Evolutionary conservation across 495 filamentous ascomycete species (phyloP), one percentile per base, ranked within the genome.

Genomic region (Talaromyces ruber): DNA sequence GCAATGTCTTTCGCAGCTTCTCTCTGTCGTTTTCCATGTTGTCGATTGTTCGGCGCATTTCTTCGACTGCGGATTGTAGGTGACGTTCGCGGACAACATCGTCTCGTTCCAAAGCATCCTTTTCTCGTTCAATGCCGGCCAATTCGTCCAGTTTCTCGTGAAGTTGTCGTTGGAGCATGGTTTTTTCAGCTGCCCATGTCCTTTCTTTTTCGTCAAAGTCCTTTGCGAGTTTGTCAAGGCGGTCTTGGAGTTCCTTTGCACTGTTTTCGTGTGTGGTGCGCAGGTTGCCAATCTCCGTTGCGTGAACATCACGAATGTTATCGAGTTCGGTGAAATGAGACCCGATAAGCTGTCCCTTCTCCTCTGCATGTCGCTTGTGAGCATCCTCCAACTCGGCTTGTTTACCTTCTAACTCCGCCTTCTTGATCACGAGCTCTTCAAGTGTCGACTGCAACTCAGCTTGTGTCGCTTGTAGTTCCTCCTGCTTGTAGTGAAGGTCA

Each of bases 21-120:
- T 75, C 79, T 64, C 84, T 84, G 63, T 88, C 85, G 11, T 72
- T 70, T 39, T 79, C 79, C 58, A 87, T 64, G 64, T 77, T 78
- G 47, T 75, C 76, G 16, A 82, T 82, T 16, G 82, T 81, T 34
- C 68, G 72, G 59, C 76, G 77, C 68, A 86, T 81, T 50, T 79
- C 74, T 24, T 77, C 72, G 39, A 82, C 74, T 18, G 76, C 74
- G 34, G 70, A 71, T 52, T 80, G 77, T 26, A 84, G 72, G 62
- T 76, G 80, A 45, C 74, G 69, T 62, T 84, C 81, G 62, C 85
- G 83, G 45, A 71, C 61, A 22, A 80, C 65, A 64, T 74, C 75
- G 52, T 77, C 79, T 30, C 70, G 72, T 60, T 80, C 74, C 58
- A 84, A 63, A 51, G 62, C 70, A 59, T 81, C 81, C 64, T 78